Evolutionary conservation across 306 rosid genomes (phyloP), one percentile per base, ranked within the genome.

Genomic region (Medicago ruthenica): DNA sequence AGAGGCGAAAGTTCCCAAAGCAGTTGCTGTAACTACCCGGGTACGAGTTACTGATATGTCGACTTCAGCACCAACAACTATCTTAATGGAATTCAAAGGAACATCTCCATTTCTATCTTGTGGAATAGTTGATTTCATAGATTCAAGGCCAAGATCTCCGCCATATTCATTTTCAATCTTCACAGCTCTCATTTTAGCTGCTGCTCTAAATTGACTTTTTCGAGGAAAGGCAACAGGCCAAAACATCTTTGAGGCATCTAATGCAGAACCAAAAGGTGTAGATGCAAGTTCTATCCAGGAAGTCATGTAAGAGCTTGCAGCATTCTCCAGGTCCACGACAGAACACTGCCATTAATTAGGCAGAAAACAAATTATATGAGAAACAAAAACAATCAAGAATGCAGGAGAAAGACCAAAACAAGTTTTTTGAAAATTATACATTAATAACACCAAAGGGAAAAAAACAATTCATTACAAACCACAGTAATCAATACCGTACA

Each of bases 111-210:
- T 81, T 80, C 86, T 92, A 77, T 92, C 97, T 16, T 60, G 89
- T 40, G 81, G 85, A 85, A 80, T 71, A 81, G 81, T 58, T 75
- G 67, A 91, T 71, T 76, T 85, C 1, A 72, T 78, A 78, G 90
- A 80, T 77, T 84, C 97, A 81, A 88, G 70, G 63, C 87, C 86
- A 62, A 86, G 22, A 74, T 82, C 87, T 65, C 88, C 79, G 58
- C 76, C 84, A 58, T 71, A 81, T 73, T 95, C 98, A 78, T 85
- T 86, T 89, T 90, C 98, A 48, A 80, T 85, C 76, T 83, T 92
- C 67, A 72, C 96, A 66, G 97, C 97, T 86, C 97, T 95, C 96
- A 92, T 92, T 89, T 95, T 95, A 74, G 98, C 98, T 42, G 98
- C 98, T 13, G 98, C 98, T 88, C 89, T 95, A 77, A 84, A 79